These are phyloP conservation scores for Cryptococcus maquisensis DNA, from an alignment of 1,284 basidiomycete species.

Conservation along the genomic window DNA sequence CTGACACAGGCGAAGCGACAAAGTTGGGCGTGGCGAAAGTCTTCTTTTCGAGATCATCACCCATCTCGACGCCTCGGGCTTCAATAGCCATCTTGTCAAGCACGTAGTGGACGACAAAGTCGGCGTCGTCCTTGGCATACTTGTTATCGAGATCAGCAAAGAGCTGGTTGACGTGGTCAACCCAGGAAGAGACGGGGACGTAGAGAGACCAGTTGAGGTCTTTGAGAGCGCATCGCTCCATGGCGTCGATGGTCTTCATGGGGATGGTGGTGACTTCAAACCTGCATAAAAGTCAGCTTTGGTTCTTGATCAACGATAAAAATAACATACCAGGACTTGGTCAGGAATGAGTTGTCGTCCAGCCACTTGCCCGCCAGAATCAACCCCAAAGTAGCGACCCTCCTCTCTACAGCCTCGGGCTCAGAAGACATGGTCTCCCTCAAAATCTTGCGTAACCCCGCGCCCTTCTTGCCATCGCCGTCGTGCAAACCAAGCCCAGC, in stretches of 20 bases:
- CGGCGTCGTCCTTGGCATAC: conserved; percentile 7
- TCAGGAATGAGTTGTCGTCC: conserved; percentile 86
- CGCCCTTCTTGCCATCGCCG: conserved; percentile 54
- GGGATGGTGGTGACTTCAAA: conserved; percentile 37
- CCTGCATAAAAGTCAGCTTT: neutral
- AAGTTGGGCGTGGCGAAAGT: neutral
- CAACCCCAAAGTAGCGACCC: conserved; percentile 67
- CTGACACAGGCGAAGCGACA: neutral
- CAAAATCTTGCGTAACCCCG: conserved; percentile 61
- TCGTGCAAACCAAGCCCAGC: conserved; percentile 67
- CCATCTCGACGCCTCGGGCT: conserved; percentile 23
- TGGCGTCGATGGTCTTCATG: conserved; percentile 27
- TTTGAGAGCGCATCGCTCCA: conserved; percentile 32
- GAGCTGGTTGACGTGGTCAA: conserved; percentile 26
- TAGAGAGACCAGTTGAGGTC: conserved; percentile 33
- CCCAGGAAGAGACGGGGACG: conserved; percentile 27
- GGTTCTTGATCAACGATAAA: neutral
- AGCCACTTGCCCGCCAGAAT: conserved; percentile 89
- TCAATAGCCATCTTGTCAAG: conserved; percentile 22
- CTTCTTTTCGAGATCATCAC: neutral
- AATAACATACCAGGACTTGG: conserved; percentile 74
- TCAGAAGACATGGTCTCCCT: conserved; percentile 43
- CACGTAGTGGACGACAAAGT: conserved; percentile 10
- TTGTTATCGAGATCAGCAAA: conserved; percentile 16
- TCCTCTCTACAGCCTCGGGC: conserved; percentile 53